Evolutionary conservation across 495 filamentous ascomycete species (phyloP), one percentile per base, ranked within the genome.

Genomic region (Aspergillus heteromorphus): DNA sequence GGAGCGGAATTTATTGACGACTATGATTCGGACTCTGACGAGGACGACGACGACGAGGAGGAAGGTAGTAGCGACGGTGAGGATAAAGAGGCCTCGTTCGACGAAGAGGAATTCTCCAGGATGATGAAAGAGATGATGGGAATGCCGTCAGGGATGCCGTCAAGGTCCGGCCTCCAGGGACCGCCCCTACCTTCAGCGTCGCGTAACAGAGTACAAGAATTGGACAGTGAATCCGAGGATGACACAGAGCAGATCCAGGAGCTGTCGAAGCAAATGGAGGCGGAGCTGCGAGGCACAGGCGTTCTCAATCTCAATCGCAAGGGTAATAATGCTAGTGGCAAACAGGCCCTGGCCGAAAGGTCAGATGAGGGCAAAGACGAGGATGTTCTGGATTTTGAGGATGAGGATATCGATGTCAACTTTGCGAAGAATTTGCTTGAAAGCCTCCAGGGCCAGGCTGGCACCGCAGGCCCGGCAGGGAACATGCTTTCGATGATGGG

Each of bases 61-160:
- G 76, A 78, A 3, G 59, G 70, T 10, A 74, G 70, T 53, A 77
- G 59, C 63, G 77, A 80, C 19, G 83, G 81, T 18, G 86, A 93
- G 61, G 88, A 93, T 58, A 85, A 84, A 56, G 86, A 88, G 49
- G 81, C 87, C 1, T 84, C 82, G 30, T 91, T 95, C 58, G 83
- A 96, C 60, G 91, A 96, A 69, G 83, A 85, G 21, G 87, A 91
- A 55, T 96, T 96, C 61, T 74, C 85, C 16, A 76, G 63, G 45
- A 88, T 95, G 85, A 96, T 97, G 90, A 83, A 85, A 50, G 91
- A 95, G 65, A 96, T 96, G 88, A 93, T 93, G 88, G 89, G 89
- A 10, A 76, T 95, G 68, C 86, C 89, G 40, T 43, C 40, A 4
- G 40, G 43, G 21, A 23, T 27, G 27, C 23, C 21, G 14, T 62